phyloP scores from a whole-genome alignment of 2,329 filamentous ascomycete species.

The Talaromyces sp. region DNA sequence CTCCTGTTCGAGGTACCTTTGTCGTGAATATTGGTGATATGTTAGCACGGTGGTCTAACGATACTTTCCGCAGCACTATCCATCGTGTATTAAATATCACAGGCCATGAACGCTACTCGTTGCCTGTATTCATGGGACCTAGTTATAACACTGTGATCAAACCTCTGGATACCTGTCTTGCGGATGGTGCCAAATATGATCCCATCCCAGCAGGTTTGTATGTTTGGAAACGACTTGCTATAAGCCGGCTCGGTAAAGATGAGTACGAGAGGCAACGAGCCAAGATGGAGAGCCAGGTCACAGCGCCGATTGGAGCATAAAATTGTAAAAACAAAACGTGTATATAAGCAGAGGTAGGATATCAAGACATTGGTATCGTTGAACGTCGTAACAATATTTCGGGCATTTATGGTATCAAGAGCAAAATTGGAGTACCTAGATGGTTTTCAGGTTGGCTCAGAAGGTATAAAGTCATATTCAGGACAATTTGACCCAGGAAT shows the following conservation, averaged over 20 bases:
- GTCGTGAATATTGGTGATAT: slow-evolving; percentile 21
- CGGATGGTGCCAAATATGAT: slow-evolving; percentile 12
- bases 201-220: slow-evolving; percentile 13
- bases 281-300: slow-evolving; percentile 11
- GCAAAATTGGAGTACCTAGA: neutral
- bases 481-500: neutral
- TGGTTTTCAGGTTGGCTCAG: neutral
- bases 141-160: slow-evolving; percentile 14
- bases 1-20: slow-evolving; percentile 18
- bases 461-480: neutral
- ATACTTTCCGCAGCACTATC: slow-evolving; percentile 19
- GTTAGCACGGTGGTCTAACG: slow-evolving; percentile 30
- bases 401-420: neutral
- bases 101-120: slow-evolving; percentile 10
- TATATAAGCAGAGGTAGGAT: neutral
- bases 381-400: neutral
- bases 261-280: slow-evolving; percentile 11
- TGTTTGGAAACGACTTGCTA: slow-evolving; percentile 16
- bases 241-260: slow-evolving; percentile 13
- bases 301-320: neutral
- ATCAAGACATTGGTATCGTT: neutral
- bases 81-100: slow-evolving; percentile 16
- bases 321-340: neutral
- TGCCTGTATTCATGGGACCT: slow-evolving; percentile 13
- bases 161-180: slow-evolving; percentile 12